Percentiles rank a stretch among this genome's conserved stretches.
phyloP scores from a whole-genome alignment of 257 asterid genomes.

The Thymus mandschuricus region DNA sequence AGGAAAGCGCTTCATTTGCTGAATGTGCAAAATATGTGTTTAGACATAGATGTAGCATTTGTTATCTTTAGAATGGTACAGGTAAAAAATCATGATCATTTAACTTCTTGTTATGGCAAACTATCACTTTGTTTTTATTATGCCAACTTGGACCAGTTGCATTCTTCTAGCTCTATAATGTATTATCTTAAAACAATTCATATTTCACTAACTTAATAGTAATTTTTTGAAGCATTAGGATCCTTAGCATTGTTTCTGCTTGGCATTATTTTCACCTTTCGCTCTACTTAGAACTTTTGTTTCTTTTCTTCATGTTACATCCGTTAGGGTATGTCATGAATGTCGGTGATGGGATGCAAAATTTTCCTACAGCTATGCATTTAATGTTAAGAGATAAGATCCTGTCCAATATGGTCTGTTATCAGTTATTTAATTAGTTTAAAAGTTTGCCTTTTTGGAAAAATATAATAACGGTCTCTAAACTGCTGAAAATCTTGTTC shows the following conservation, averaged over 20 bases:
- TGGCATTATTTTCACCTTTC: too few species aligned
- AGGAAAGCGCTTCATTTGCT: conserved; percentile 1
- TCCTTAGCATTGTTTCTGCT: too few species aligned
- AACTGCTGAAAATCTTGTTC: conserved; percentile 3
- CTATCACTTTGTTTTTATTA: background rate
- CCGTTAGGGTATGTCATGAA: too few species aligned
- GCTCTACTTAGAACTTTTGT: too few species aligned
- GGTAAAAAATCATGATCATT: background rate
- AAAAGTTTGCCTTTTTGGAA: too few species aligned
- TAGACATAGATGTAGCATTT: conserved; percentile 18
- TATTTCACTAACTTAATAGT: background rate
- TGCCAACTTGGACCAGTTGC: background rate
- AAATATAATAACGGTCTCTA: background rate
- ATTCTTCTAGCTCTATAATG: background rate
- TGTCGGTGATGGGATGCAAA: too few species aligned
- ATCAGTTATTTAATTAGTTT: too few species aligned
- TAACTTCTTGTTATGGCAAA: background rate
- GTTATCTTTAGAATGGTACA: background rate
- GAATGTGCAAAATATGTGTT: background rate
- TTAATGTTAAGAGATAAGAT: too few species aligned
- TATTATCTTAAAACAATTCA: conserved; percentile 4
- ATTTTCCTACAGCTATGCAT: too few species aligned
- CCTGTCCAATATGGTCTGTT: too few species aligned
- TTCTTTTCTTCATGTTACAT: too few species aligned
- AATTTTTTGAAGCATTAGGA: too few species aligned